Evolutionary conservation across 1,284 basidiomycete species (phyloP).

Genomic region (Irpex sp.): DNA sequence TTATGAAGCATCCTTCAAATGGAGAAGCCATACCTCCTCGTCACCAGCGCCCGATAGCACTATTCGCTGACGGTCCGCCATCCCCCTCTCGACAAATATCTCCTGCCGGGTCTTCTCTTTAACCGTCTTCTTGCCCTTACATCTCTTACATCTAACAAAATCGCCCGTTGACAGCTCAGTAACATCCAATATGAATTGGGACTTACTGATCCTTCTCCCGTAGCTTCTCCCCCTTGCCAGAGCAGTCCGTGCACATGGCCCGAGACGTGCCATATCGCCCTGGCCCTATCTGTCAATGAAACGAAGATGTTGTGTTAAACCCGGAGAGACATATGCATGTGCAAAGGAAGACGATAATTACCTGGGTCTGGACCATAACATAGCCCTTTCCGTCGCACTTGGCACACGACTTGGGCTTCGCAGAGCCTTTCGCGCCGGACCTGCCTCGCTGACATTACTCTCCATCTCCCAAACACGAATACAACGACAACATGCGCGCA

Average conservation of each 20-base stretch:
- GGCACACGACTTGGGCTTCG: conserved; percentile 78
- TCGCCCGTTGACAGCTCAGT: background rate
- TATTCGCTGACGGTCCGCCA: conserved; percentile 81
- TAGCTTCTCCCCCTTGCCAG: conserved; percentile 77
- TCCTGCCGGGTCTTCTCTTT: conserved; percentile 89
- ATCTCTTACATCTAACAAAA: conserved; percentile 83
- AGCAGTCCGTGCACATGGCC: conserved; percentile 72
- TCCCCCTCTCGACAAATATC: conserved; percentile 86
- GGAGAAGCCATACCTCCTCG: conserved; percentile 57
- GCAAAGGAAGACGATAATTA: conserved; percentile 20
- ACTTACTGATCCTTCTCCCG: conserved; percentile 85
- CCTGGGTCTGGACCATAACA: conserved; percentile 60
- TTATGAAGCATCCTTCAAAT: background rate
- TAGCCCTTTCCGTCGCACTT: conserved; percentile 85
- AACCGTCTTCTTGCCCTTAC: conserved; percentile 83
- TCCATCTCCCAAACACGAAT: background rate
- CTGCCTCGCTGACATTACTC: conserved; percentile 34
- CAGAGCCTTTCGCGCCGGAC: conserved; percentile 76
- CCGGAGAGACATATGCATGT: background rate
- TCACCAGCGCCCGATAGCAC: conserved; percentile 90
- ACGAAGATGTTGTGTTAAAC: no score
- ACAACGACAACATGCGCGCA: background rate
- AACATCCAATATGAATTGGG: conserved; percentile 4
- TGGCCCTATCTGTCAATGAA: conserved; percentile 39
- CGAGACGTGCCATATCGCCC: conserved; percentile 49